Conservation (phyloP, 352 stramenopile genomes). For the Pythium brachiatum region DNA sequence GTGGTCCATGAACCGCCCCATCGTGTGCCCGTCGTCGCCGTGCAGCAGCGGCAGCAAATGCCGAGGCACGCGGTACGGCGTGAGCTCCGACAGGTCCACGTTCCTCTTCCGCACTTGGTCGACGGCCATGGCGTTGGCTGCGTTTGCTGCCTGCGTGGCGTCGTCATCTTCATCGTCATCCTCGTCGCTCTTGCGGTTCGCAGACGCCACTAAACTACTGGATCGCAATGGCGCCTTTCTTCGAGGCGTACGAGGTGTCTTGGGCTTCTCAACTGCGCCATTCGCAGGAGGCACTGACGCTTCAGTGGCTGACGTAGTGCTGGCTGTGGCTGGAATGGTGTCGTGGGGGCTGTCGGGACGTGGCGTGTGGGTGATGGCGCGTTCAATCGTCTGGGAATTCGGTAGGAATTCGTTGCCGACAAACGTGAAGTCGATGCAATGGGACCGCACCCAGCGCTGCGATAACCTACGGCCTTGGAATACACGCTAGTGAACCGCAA, state of each 20-base stretch:
- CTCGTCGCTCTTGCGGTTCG: neutral
- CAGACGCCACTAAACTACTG: conserved; percentile 9
- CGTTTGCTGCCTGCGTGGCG: conserved; percentile 8
- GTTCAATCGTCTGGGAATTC: conserved; percentile 82
- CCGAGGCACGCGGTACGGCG: conserved; percentile 67
- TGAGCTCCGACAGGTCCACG: conserved; percentile 79
- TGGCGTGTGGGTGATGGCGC: conserved; percentile 40
- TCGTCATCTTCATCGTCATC: conserved; percentile 24
- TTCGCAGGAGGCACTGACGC: neutral
- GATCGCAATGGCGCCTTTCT: conserved; percentile 1
- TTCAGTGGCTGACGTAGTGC: neutral
- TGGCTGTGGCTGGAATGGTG: conserved; percentile 4
- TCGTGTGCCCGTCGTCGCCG: conserved; percentile 61
- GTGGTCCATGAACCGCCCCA: conserved; percentile 76
- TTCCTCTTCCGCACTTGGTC: conserved; percentile 54
- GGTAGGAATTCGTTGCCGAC: conserved; percentile 88
- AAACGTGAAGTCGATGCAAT: conserved; percentile 89
- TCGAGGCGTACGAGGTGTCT: conserved; percentile 1
- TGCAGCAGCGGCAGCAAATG: conserved; percentile 68
- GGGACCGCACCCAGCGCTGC: conserved; percentile 54
- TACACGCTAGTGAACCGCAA: conserved; percentile 33
- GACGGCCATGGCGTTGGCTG: conserved; percentile 39
- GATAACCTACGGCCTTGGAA: conserved; percentile 68
- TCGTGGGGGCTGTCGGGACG: conserved; percentile 6
- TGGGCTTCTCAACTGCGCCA: neutral